These are phyloP conservation scores for Pleurotus sapidus DNA, from an alignment of 768 basidiomycete species.

Conservation along the genomic window DNA sequence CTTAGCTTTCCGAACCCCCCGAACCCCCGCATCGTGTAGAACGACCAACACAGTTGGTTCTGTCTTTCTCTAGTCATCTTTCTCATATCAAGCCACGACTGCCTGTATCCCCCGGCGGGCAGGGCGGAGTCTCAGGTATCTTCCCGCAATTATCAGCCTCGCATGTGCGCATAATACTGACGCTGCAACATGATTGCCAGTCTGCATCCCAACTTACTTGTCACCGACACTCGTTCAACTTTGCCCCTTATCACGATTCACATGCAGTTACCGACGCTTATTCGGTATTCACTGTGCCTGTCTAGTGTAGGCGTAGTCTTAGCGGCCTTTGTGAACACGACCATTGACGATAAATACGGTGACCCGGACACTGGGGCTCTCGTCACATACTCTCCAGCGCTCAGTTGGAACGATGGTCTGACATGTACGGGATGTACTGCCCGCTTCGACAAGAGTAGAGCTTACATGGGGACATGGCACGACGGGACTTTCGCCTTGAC, in stretches of 20 bases:
- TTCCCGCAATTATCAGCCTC: too few relatives aligned
- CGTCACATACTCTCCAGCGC: not conserved
- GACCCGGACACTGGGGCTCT: slow-evolving; percentile 2
- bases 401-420: slow-evolving; percentile 3
- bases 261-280: not conserved
- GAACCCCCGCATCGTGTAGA: too few relatives aligned
- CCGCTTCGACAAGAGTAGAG: not conserved
- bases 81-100: too few relatives aligned
- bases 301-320: not conserved
- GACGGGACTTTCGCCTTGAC: slow-evolving; percentile 2
- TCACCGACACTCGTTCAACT: too few relatives aligned
- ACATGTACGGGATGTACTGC: not conserved
- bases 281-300: not conserved
- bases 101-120: too few relatives aligned
- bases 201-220: too few relatives aligned
- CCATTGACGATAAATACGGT: slow-evolving; percentile 8
- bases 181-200: too few relatives aligned
- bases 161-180: too few relatives aligned
- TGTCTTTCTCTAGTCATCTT: too few relatives aligned
- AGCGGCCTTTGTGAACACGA: slow-evolving; percentile 1
- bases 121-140: too few relatives aligned
- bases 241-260: not conserved
- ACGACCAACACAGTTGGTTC: too few relatives aligned
- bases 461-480: slow-evolving; percentile 6
- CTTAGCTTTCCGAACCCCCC: too few relatives aligned